A percentile compares a stretch with the other conserved stretches of the same genome.
These are phyloP conservation scores for Xylaria cubensis DNA, from an alignment of 495 filamentous ascomycete species.

Conservation along the genomic window DNA sequence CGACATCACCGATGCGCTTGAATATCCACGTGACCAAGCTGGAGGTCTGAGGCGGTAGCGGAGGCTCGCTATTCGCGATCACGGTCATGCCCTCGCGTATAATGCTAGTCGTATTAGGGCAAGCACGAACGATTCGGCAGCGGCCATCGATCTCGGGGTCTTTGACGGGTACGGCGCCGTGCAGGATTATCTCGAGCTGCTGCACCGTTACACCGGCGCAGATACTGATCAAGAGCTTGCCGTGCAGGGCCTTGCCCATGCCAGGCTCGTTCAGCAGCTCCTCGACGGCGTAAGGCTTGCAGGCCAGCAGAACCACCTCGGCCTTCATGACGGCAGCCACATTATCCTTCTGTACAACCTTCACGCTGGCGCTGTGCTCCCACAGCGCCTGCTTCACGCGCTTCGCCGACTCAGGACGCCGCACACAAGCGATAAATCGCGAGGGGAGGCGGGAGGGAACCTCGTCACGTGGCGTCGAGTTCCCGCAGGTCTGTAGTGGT, in stretches of 20 bases:
- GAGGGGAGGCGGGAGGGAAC: slow-evolving; percentile 65
- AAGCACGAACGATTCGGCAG: slow-evolving; percentile 72
- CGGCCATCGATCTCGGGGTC: slow-evolving; percentile 46
- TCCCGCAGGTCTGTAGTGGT: slow-evolving; percentile 48
- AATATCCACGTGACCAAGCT: slow-evolving; percentile 80
- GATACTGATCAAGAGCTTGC: slow-evolving; percentile 85
- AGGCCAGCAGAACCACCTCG: slow-evolving; percentile 73
- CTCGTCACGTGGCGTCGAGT: slow-evolving; percentile 58
- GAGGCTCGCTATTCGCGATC: slow-evolving; percentile 65
- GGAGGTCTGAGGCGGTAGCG: slow-evolving; percentile 56
- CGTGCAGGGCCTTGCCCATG: slow-evolving; percentile 71
- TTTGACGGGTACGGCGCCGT: slow-evolving; percentile 46
- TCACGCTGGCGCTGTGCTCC: slow-evolving; percentile 52
- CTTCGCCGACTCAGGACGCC: slow-evolving; percentile 65
- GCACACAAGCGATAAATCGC: slow-evolving; percentile 79
- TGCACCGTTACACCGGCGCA: slow-evolving; percentile 77
- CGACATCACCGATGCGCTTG: slow-evolving; percentile 69
- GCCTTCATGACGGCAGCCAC: slow-evolving; percentile 61
- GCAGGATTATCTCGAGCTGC: slow-evolving; percentile 67
- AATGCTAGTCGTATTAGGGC: slow-evolving; percentile 77
- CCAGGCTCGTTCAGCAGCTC: slow-evolving; percentile 68
- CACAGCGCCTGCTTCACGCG: slow-evolving; percentile 66
- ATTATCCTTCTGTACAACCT: slow-evolving; percentile 62
- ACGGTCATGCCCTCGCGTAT: slow-evolving; percentile 85
- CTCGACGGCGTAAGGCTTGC: slow-evolving; percentile 77